These are phyloP conservation scores for Barnettozyma vustinii DNA, from an alignment of 805 yeast genomes.

Conservation along the genomic window DNA sequence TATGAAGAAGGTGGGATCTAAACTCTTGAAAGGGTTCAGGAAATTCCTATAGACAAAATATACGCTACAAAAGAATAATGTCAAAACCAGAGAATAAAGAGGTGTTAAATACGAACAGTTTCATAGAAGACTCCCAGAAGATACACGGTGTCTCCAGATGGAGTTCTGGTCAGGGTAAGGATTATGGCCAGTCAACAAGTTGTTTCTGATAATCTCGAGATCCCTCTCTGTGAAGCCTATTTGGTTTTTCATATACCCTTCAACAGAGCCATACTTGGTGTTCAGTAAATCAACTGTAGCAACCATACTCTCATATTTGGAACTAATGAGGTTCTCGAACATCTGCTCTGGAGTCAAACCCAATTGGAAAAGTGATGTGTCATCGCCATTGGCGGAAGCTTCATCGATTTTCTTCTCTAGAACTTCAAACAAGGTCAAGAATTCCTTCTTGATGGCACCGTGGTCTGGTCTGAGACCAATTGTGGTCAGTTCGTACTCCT, in stretches of 20 bases:
- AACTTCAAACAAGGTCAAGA: constrained; percentile 15
- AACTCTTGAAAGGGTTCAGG: background rate
- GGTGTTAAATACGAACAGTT: background rate
- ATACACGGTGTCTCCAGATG: constrained; percentile 22
- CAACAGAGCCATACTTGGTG: constrained; percentile 48
- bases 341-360: constrained; percentile 38
- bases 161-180: constrained; percentile 17
- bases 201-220: constrained; percentile 30
- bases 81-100: background rate
- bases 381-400: constrained; percentile 2
- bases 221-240: constrained; percentile 44
- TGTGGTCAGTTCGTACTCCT: constrained; percentile 74
- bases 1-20: background rate
- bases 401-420: constrained; percentile 4
- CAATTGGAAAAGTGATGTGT: constrained; percentile 4
- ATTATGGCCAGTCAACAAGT: constrained; percentile 23
- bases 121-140: constrained; percentile 9
- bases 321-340: constrained; percentile 53
- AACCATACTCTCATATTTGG: constrained; percentile 66
- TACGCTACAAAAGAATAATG: background rate
- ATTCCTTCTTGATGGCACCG: constrained; percentile 18
- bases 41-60: background rate
- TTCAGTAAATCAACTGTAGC: constrained; percentile 52
- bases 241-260: constrained; percentile 37
- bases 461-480: constrained; percentile 52